Evolutionary conservation across 2,329 filamentous ascomycete species (phyloP).

Genomic region (Verticillium tricorpus): DNA sequence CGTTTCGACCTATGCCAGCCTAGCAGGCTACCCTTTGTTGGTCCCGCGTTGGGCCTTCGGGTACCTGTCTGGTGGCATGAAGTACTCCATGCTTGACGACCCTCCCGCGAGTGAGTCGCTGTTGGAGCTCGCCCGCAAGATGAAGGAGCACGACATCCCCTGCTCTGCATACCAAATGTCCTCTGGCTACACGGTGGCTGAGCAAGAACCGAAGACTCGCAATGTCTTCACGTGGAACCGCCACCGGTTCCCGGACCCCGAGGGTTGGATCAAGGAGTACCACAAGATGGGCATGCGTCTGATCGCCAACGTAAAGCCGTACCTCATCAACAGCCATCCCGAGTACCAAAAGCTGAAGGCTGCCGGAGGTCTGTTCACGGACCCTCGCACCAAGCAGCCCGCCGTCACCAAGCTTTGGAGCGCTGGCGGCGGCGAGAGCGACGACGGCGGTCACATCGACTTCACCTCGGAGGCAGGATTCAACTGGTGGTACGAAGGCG

Average conservation of each 20-base stretch:
- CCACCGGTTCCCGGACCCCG: conserved; percentile 65
- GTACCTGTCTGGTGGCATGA: conserved; percentile 63
- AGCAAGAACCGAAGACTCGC: conserved; percentile 62
- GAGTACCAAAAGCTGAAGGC: conserved; percentile 58
- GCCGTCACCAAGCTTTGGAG: conserved; percentile 66
- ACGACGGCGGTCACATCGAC: conserved; percentile 67
- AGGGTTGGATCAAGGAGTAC: conserved; percentile 57
- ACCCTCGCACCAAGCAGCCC: conserved; percentile 45
- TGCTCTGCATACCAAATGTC: conserved; percentile 70
- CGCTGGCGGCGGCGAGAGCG: conserved; percentile 65
- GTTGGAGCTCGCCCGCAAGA: conserved; percentile 55
- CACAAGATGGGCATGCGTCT: conserved; percentile 62
- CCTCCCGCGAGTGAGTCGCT: conserved; percentile 54
- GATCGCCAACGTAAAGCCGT: conserved; percentile 70
- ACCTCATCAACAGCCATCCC: conserved; percentile 62
- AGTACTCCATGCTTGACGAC: conserved; percentile 45
- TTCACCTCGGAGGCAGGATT: conserved; percentile 65
- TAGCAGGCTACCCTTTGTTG: conserved; percentile 64
- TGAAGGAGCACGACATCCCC: conserved; percentile 62
- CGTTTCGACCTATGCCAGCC: conserved; percentile 59
- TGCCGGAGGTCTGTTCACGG: conserved; percentile 58
- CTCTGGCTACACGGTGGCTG: conserved; percentile 66
- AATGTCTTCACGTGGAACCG: conserved; percentile 70
- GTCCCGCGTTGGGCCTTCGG: conserved; percentile 70
- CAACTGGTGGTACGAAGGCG: conserved; percentile 68